Base-by-base conservation (phyloP, 768 basidiomycete species). In the Tricholoma hemisulphureum region DNA sequence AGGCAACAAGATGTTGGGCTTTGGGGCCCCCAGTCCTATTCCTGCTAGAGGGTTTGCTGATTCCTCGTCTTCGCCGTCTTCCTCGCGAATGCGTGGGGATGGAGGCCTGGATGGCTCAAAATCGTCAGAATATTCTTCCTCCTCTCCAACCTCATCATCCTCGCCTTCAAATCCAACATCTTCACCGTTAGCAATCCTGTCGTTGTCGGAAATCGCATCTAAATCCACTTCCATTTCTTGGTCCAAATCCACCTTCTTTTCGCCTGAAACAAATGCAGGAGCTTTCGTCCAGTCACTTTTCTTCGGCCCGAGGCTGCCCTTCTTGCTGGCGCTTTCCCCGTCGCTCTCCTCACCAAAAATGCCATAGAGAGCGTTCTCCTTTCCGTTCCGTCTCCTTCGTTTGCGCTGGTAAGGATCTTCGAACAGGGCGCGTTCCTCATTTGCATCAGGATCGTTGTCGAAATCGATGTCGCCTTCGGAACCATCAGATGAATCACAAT, bases 351-450 rank as follows among this genome's bases (percentile, higher is more conserved):
- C 83, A 2, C 75, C 88, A 71, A 90, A 92, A 0, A 89, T 75
- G 4, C 91, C 91, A 64, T 91, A 91, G n/a, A 85, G 71, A 1
- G 85, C 85, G 58, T 87, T 86, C 55, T 93, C 89, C 66, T 86
- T 87, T 23, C 77, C 84, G 56, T 83, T 78, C 70, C 73, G 84
- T 59, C 85, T 77, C 59, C 85, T 80, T 55, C 85, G 82, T 68
- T 91, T 93, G 64, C 81, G 76, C 61, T 83, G 75, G 73, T 92
- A 92, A 3, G 91, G 90, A 60, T 91, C 82, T 65, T 86, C 81
- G 69, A 91, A 91, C 7, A 91, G 81, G 31, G 81, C 83, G 9
- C 87, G 87, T 67, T 93, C 92, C 31, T 84, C 93, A 31, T 83
- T 80, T 11, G 77, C 78, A 66, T 89, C 87, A 3, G 84, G 82